A percentile compares a stretch with the other conserved stretches of the same genome.
Conservation (phyloP, 2,329 filamentous ascomycete genomes). For the Aspergillus sp. region DNA sequence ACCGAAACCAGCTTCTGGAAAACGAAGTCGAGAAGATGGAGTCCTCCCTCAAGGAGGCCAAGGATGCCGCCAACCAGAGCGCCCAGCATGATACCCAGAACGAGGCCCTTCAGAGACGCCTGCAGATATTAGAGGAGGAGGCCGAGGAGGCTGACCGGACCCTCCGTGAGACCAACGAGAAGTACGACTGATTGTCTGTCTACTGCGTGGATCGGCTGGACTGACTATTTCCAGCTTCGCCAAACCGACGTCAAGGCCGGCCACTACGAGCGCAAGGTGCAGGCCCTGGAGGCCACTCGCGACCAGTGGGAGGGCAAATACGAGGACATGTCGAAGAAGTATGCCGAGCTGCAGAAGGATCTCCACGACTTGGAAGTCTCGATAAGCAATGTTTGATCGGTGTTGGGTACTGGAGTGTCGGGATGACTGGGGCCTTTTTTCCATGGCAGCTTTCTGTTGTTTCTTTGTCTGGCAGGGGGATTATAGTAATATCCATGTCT, state of each 20-base stretch:
- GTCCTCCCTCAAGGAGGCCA: constrained; percentile 69
- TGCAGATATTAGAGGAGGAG: constrained; percentile 96
- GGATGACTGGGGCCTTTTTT: constrained; percentile 19
- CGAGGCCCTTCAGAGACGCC: constrained; percentile 80
- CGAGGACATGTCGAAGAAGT: constrained; percentile 93
- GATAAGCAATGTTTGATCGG: constrained; percentile 78
- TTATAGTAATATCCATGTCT: constrained; percentile 9
- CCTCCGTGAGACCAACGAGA: constrained; percentile 93
- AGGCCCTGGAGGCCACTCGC: constrained; percentile 82
- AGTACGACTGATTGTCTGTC: constrained; percentile 52
- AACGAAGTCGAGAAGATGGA: constrained; percentile 88
- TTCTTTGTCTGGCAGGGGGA: constrained; percentile 9
- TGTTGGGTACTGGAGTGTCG: constrained; percentile 22
- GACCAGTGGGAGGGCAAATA: constrained; percentile 97
- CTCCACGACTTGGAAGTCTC: constrained; percentile 82
- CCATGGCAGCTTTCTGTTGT: constrained; percentile 18
- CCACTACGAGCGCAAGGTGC: constrained; percentile 98
- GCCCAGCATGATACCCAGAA: constrained; percentile 77
- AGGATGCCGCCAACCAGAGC: constrained; percentile 75
- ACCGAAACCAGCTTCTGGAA: constrained; percentile 92
- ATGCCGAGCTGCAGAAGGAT: constrained; percentile 74
- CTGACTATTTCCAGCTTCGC: constrained; percentile 60
- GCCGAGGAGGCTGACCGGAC: constrained; percentile 94
- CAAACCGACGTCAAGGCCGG: constrained; percentile 99
- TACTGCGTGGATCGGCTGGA: constrained; percentile 6